These are phyloP conservation scores for Bruguiera hainesii DNA, from an alignment of 441 rosid genomes.

Conservation along the genomic window DNA sequence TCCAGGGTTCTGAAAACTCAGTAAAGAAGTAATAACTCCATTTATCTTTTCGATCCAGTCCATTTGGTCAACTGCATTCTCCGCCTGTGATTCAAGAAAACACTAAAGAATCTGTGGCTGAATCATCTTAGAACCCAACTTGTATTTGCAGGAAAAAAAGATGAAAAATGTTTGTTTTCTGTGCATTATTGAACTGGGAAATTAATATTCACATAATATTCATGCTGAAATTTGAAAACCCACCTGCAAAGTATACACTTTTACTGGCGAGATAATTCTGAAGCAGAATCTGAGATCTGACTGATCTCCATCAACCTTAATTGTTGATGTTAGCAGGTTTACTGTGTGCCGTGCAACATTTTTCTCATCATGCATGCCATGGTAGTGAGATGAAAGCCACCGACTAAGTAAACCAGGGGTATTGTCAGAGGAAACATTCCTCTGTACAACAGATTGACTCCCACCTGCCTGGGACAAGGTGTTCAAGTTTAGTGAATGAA, in stretches of 20 bases:
- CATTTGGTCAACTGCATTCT: constrained; percentile 87
- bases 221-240: constrained; percentile 6
- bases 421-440: constrained; percentile 58
- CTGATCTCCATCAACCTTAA: constrained; percentile 92
- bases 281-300: constrained; percentile 98
- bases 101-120: constrained; percentile 13
- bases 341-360: constrained; percentile 92
- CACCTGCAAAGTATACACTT: constrained; percentile 95
- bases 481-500: constrained; percentile 20
- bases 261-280: constrained; percentile 88
- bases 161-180: not conserved
- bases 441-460: constrained; percentile 53
- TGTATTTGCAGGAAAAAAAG: not conserved
- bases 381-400: constrained; percentile 96
- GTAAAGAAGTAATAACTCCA: constrained; percentile 90
- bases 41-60: constrained; percentile 98
- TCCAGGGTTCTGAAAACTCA: constrained; percentile 79
- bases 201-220: constrained; percentile 3
- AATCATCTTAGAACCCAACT: not conserved
- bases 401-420: constrained; percentile 80
- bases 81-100: constrained; percentile 70
- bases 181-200: constrained; percentile 3
- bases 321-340: constrained; percentile 89
- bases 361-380: constrained; percentile 87
- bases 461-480: constrained; percentile 55